Evolutionary conservation across 345 rosid species (phyloP), one percentile per base, ranked within the genome.

Genomic region (Brassica juncea): DNA sequence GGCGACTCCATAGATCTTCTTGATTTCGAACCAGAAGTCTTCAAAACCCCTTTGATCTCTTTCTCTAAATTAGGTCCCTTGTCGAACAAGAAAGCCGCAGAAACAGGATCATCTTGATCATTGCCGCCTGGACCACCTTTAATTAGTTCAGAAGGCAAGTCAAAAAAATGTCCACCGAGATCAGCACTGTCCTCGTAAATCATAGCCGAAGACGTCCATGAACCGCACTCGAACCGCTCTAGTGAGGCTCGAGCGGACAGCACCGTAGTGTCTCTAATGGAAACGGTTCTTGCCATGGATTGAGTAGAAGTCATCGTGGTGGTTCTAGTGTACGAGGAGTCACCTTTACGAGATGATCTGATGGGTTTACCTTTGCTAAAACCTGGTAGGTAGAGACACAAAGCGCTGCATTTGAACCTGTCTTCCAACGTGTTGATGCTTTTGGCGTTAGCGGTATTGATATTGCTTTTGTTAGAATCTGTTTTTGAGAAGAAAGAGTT

Each of bases 191-290:
- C 91, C 0, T 82, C 85, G 4, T 84, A 74, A 0, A 81, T 66
- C 35, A 90, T 81, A n/a, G 87, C 86, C 0, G 94, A 87, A 3
- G 97, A 92, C 0, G 91, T 96, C 97, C 97, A 94, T 0, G 96
- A 94, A 21, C 94, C 97, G 6, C 98, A 94, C 72, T 94, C 98
- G 23, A 92, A 94, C 74, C 87, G 87, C 81, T 94, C 98, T 67
- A 94, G 27, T 0, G 97, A 94, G 39, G 91, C 91, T 5, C 91
- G 85, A 75, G 94, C 91, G 4, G 97, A 92, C 23, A 90, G 84
- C n/a, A 85, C 84, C 2, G 80, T 32, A 1, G 67, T 81, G 58
- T 75, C 80, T 71, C 72, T 71, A 59, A 72, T 76, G 4, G 84
- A 76, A 66, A 30, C 60, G 2, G 73, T 81, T 76, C 73, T 71